Conservation (phyloP, 1,139 yeast genomes). For the Pichia sp. region DNA sequence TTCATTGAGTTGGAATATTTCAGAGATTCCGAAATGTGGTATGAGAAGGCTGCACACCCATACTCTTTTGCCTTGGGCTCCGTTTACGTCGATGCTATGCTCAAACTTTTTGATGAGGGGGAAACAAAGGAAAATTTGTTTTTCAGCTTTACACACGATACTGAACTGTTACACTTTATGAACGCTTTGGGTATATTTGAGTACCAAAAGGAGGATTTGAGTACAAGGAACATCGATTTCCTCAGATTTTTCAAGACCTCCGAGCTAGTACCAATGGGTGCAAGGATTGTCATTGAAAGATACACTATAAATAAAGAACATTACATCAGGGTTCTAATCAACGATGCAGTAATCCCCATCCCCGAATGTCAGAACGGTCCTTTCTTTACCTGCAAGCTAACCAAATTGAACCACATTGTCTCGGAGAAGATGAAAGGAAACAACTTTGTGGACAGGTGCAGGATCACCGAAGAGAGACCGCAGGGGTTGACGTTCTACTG, state of each 20-base stretch:
- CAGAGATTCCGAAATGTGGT: slow-evolving; percentile 43
- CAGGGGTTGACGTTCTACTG: slow-evolving; percentile 26
- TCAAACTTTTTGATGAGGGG: slow-evolving; percentile 38
- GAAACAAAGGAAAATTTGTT: slow-evolving; percentile 24
- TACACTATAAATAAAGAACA: slow-evolving; percentile 28
- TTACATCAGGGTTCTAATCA: slow-evolving; percentile 47
- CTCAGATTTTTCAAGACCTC: slow-evolving; percentile 43
- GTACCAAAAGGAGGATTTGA: slow-evolving; percentile 36
- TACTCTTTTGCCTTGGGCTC: slow-evolving; percentile 43
- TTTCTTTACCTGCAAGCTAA: slow-evolving; percentile 43
- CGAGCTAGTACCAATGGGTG: slow-evolving; percentile 54
- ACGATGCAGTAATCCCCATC: slow-evolving; percentile 55
- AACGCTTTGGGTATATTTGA: slow-evolving; percentile 39
- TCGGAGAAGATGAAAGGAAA: slow-evolving; percentile 32
- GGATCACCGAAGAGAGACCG: slow-evolving; percentile 18
- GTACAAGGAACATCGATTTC: slow-evolving; percentile 36
- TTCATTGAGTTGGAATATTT: slow-evolving; percentile 42
- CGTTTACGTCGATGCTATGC: slow-evolving; percentile 45
- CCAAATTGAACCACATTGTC: slow-evolving; percentile 34
- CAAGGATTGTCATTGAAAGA: slow-evolving; percentile 47
- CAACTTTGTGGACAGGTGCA: slow-evolving; percentile 33
- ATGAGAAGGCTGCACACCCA: slow-evolving; percentile 49
- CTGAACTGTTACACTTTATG: slow-evolving; percentile 43
- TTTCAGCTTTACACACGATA: slow-evolving; percentile 47
- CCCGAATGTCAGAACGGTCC: slow-evolving; percentile 39